Percentiles rank a stretch among this genome's conserved stretches.
phyloP scores from a whole-genome alignment of 2,329 filamentous ascomycete genomes.

The Tricladium varicosporioides region DNA sequence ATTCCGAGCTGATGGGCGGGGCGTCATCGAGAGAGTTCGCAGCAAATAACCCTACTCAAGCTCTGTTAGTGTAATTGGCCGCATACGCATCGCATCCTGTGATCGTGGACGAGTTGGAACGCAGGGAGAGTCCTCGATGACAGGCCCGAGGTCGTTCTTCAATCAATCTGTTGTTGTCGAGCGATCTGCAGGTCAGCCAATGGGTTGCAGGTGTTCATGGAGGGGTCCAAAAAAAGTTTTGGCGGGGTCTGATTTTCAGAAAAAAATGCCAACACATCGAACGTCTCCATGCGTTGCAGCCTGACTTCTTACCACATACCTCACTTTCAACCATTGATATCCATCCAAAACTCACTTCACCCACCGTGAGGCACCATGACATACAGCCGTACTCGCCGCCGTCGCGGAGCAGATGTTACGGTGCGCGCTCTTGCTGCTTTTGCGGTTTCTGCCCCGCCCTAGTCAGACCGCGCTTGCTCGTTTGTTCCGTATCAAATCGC shows the following conservation, averaged over 20 bases:
- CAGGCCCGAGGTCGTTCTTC: too few species aligned
- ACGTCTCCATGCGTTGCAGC: conserved; percentile 26
- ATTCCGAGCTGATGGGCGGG: too few species aligned
- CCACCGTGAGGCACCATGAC: conserved; percentile 6
- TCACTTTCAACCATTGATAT: conserved; percentile 6
- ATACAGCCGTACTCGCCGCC: conserved; percentile 2
- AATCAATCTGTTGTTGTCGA: too few species aligned
- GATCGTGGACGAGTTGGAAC: conserved; percentile 13
- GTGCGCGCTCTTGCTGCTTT: conserved; percentile 18
- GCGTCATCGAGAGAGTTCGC: too few species aligned
- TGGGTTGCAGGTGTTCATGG: not conserved
- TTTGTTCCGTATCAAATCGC: conserved; percentile 28
- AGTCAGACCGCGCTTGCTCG: conserved; percentile 37
- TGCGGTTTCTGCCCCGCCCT: conserved; percentile 20
- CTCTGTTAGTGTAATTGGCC: not conserved
- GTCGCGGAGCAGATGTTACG: not conserved
- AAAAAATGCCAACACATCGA: conserved; percentile 20
- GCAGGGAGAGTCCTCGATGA: too few species aligned
- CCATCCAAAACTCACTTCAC: not conserved
- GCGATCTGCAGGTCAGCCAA: not conserved
- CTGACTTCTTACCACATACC: conserved; percentile 17
- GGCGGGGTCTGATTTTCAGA: not conserved
- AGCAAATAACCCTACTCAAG: too few species aligned
- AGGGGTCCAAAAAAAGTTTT: not conserved
- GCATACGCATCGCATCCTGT: conserved; percentile 21